A percentile compares a stretch with the other conserved stretches of the same genome.
phyloP scores from a whole-genome alignment of 371 early-diverging fungal species.

The Funneliformis caledonium region DNA sequence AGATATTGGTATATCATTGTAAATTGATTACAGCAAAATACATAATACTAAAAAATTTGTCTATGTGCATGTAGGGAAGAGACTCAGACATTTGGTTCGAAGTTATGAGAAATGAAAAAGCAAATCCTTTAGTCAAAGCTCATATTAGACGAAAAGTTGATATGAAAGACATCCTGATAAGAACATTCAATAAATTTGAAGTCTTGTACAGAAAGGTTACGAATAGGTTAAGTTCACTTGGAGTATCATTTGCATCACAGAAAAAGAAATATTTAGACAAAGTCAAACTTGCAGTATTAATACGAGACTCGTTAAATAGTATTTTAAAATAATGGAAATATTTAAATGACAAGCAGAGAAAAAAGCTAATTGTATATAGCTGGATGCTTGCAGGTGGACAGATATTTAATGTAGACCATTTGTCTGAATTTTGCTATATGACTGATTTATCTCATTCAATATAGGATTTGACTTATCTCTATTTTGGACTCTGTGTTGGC shows the following conservation, averaged over 20 bases:
- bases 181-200: neutral
- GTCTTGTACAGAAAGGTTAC: conserved; percentile 7
- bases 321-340: conserved; percentile 9
- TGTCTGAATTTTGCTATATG: neutral
- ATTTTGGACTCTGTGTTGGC: no score
- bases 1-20: conserved; percentile 15
- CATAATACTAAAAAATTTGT: conserved; percentile 6
- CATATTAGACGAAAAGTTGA: neutral
- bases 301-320: neutral
- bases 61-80: conserved; percentile 8
- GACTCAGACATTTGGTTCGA: conserved; percentile 1
- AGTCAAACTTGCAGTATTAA: conserved; percentile 27
- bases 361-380: conserved; percentile 15
- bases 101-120: neutral
- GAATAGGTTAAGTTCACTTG: neutral
- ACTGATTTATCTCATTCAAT: neutral
- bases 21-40: neutral
- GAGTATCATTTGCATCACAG: neutral
- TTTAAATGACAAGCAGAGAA: conserved; percentile 6
- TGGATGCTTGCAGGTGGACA: neutral
- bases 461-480: neutral
- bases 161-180: conserved; percentile 1
- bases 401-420: conserved; percentile 12
- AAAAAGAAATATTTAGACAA: conserved; percentile 22
- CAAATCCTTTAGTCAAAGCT: conserved; percentile 13